Evolutionary conservation across 805 yeast genomes (phyloP).

Genomic region (Candida ficus): DNA sequence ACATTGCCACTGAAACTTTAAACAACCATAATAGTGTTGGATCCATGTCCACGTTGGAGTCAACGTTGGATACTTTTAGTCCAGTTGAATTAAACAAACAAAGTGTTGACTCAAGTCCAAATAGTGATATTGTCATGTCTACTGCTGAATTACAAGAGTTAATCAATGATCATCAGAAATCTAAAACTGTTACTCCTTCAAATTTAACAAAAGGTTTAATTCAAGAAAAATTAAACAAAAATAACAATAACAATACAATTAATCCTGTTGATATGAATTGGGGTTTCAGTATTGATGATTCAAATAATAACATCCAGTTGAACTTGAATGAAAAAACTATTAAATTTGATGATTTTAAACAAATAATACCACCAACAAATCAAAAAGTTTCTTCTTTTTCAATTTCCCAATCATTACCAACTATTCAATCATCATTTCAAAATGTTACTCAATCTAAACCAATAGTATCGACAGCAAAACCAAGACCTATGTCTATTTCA

Average conservation of each 20-base stretch:
- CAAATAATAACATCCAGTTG: conserved; percentile 9
- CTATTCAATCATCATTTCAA: neutral
- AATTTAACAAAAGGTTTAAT: conserved; percentile 19
- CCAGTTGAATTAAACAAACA: conserved; percentile 13
- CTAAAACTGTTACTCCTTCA: conserved; percentile 12
- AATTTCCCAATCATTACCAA: conserved; percentile 7
- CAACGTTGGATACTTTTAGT: conserved; percentile 2
- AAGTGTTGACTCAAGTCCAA: conserved; percentile 17
- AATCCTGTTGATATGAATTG: conserved; percentile 36
- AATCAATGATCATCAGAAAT: neutral
- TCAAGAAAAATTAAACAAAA: conserved; percentile 1
- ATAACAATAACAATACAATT: conserved; percentile 10
- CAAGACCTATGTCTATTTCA: conserved; percentile 1
- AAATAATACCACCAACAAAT: neutral
- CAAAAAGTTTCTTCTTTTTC: conserved; percentile 8
- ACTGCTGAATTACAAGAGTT: neutral
- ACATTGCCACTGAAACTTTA: conserved; percentile 1
- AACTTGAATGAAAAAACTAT: conserved; percentile 13
- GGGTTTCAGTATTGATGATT: conserved; percentile 32
- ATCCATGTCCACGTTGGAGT: conserved; percentile 10
- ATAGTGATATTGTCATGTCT: conserved; percentile 1
- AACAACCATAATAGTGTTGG: conserved; percentile 4
- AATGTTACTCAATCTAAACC: conserved; percentile 1
- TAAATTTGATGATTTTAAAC: conserved; percentile 10
- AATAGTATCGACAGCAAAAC: neutral